phyloP scores from a whole-genome alignment of 306 rosid species.

The Medicago lupulina region DNA sequence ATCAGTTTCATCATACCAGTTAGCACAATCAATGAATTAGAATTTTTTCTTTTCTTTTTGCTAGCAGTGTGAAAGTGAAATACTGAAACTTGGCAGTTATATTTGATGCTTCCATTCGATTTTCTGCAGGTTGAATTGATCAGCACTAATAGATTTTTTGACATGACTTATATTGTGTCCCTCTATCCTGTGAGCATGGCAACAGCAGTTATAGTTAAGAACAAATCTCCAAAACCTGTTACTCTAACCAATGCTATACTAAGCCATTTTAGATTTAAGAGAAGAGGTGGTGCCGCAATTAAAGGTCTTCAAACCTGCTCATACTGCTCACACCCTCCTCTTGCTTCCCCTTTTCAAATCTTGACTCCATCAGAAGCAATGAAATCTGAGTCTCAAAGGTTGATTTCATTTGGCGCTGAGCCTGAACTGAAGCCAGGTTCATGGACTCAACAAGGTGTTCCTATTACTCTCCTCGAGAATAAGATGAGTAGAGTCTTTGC shows the following conservation, averaged over 20 bases:
- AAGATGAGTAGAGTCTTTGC: constrained; percentile 90
- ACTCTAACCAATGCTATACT: constrained; percentile 73
- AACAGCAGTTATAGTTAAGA: constrained; percentile 79
- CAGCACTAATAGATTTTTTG: constrained; percentile 55
- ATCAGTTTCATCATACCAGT: neutral
- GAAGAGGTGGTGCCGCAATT: constrained; percentile 70
- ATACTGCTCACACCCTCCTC: constrained; percentile 73
- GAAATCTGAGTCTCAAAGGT: constrained; percentile 56
- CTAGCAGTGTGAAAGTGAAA: neutral
- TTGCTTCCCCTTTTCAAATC: constrained; percentile 76
- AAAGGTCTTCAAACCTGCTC: constrained; percentile 81
- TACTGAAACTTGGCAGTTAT: neutral
- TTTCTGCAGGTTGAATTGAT: constrained; percentile 54
- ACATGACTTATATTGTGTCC: constrained; percentile 74
- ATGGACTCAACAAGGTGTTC: constrained; percentile 73
- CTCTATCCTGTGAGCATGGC: constrained; percentile 89
- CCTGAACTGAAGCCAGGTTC: constrained; percentile 65
- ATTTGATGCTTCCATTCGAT: neutral
- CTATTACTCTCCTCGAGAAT: constrained; percentile 77
- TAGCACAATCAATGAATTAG: neutral
- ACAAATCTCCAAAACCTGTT: constrained; percentile 65
- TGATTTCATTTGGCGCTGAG: constrained; percentile 68
- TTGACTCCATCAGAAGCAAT: constrained; percentile 74
- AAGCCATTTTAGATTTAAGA: constrained; percentile 78
- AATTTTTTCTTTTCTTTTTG: neutral